These are phyloP conservation scores for Dothistroma pini DNA, from an alignment of 2,329 filamentous ascomycete species.

Conservation along the genomic window DNA sequence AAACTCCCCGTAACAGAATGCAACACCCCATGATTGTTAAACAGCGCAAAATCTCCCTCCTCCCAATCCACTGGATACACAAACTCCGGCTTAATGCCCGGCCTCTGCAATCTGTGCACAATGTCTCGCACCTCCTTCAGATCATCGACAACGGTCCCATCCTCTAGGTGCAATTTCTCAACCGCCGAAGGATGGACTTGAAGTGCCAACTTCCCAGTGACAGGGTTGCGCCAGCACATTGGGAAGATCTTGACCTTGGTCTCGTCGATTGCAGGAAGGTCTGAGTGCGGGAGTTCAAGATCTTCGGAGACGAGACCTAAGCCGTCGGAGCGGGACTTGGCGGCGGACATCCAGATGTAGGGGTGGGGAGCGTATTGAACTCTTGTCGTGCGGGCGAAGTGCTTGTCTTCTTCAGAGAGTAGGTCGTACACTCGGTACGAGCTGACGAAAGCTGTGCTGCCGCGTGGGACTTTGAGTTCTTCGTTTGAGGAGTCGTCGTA, in stretches of 20 bases:
- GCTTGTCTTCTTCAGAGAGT: conserved; percentile 62
- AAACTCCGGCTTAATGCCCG: conserved; percentile 63
- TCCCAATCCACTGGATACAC: conserved; percentile 77
- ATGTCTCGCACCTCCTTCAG: conserved; percentile 62
- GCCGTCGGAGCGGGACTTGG: conserved; percentile 63
- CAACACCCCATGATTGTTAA: conserved; percentile 72
- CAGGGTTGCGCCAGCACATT: conserved; percentile 74
- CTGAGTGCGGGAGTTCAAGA: conserved; percentile 56
- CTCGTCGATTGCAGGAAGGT: conserved; percentile 63
- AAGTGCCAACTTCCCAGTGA: conserved; percentile 64
- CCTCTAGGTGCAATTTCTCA: conserved; percentile 62
- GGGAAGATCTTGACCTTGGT: conserved; percentile 68
- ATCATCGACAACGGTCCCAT: conserved; percentile 67
- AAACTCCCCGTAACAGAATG: conserved; percentile 76
- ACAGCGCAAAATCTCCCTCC: conserved; percentile 71
- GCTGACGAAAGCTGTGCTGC: conserved; percentile 72
- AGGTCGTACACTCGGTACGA: conserved; percentile 68
- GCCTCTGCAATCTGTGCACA: conserved; percentile 69
- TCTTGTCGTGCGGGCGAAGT: conserved; percentile 62
- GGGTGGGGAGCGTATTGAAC: conserved; percentile 76
- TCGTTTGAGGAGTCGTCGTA: conserved; percentile 71
- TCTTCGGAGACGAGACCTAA: conserved; percentile 67
- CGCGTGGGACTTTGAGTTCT: conserved; percentile 64
- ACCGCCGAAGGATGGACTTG: conserved; percentile 73
- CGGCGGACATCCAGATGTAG: conserved; percentile 75